Evolutionary conservation across 2,329 filamentous ascomycete species (phyloP).

Genomic region (Lachnellula subtilissima): DNA sequence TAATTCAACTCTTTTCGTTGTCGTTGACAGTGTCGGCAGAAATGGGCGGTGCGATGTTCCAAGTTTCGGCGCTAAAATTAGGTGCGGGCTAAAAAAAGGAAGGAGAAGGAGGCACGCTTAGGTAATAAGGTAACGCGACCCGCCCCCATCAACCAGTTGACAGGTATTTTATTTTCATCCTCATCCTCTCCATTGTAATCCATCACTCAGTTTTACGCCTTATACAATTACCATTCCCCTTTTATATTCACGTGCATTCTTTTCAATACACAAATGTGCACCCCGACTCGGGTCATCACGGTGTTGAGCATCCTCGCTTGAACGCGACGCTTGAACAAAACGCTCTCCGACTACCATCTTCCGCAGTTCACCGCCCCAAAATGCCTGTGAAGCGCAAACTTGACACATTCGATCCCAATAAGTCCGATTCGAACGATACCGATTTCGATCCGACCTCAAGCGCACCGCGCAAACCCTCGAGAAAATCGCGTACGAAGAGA

Average conservation of each 20-base stretch:
- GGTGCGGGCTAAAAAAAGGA: no score
- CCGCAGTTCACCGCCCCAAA: not conserved
- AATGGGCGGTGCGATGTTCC: not conserved
- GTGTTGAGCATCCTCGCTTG: not conserved
- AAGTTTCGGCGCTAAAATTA: not conserved
- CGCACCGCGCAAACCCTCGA: constrained; percentile 41
- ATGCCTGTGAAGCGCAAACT: constrained; percentile 46
- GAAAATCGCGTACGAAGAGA: constrained; percentile 32
- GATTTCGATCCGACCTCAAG: constrained; percentile 56
- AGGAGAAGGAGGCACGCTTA: no score
- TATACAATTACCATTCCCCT: no score
- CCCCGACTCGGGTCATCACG: not conserved
- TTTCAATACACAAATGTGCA: not conserved
- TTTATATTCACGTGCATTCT: not conserved
- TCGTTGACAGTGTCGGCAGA: not conserved
- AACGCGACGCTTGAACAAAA: not conserved
- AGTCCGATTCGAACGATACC: constrained; percentile 63
- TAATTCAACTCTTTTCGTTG: not conserved
- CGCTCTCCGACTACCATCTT: not conserved
- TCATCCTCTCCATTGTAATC: no score
- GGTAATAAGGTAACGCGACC: no score
- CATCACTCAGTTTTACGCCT: no score
- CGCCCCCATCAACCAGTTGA: no score
- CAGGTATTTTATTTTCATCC: no score
- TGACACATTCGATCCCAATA: constrained; percentile 56